These are phyloP conservation scores for Solanum chiquidenum DNA, from an alignment of 257 asterid genomes.

Conservation along the genomic window DNA sequence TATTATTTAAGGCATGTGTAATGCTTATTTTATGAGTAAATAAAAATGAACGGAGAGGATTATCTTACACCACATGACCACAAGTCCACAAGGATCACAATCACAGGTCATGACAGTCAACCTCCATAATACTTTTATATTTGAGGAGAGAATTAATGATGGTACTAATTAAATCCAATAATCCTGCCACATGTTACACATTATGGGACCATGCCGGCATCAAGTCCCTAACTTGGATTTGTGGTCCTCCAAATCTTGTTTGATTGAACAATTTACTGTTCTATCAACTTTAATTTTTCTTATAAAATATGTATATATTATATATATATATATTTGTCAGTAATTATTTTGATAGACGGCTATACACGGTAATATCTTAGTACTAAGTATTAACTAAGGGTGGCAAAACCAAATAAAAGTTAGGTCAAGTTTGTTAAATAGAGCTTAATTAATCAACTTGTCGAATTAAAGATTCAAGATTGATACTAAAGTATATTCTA, in stretches of 20 bases:
- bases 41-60: neutral
- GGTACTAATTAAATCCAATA: slow-evolving; percentile 2
- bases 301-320: neutral
- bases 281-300: neutral
- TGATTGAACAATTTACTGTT: neutral
- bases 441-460: neutral
- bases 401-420: neutral
- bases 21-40: neutral
- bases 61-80: neutral
- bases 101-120: slow-evolving; percentile 13
- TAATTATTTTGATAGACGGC: neutral
- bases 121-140: neutral
- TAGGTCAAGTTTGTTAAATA: neutral
- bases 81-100: slow-evolving; percentile 2
- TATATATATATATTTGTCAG: neutral
- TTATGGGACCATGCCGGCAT: slow-evolving; percentile 17
- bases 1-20: no score
- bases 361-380: neutral
- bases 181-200: slow-evolving; percentile 9
- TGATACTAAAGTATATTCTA: neutral
- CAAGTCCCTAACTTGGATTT: slow-evolving; percentile 26
- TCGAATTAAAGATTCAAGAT: neutral
- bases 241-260: slow-evolving; percentile 20
- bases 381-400: no score
- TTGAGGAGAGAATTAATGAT: neutral